These are phyloP conservation scores for Zygosaccharomyces lentus DNA, from an alignment of 805 yeast species.

Conservation along the genomic window DNA sequence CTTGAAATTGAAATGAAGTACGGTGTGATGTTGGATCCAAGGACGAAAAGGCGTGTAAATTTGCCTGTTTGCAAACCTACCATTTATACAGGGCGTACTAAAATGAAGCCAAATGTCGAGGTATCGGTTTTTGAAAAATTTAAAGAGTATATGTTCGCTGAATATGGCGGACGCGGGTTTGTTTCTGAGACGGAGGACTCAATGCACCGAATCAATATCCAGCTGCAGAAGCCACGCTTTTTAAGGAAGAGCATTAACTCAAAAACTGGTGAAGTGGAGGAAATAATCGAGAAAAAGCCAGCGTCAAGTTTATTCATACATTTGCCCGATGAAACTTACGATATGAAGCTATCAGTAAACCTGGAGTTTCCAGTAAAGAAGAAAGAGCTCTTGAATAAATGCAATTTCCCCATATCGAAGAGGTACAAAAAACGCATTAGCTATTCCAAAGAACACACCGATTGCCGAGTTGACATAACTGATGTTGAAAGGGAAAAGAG, in stretches of 20 bases:
- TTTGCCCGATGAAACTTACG: slow-evolving; percentile 67
- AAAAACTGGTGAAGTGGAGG: slow-evolving; percentile 53
- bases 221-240: slow-evolving; percentile 53
- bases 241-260: slow-evolving; percentile 60
- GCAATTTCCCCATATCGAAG: slow-evolving; percentile 46
- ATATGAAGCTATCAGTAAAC: slow-evolving; percentile 64
- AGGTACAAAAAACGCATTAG: slow-evolving; percentile 66
- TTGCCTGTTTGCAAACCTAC: slow-evolving; percentile 61
- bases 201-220: slow-evolving; percentile 48
- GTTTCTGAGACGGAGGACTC: slow-evolving; percentile 56
- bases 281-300: slow-evolving; percentile 62
- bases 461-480: slow-evolving; percentile 63
- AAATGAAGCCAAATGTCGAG: slow-evolving; percentile 58
- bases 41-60: slow-evolving; percentile 50
- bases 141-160: slow-evolving; percentile 39
- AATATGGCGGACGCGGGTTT: slow-evolving; percentile 36
- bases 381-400: slow-evolving; percentile 46
- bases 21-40: slow-evolving; percentile 60
- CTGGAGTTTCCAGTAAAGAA: slow-evolving; percentile 58
- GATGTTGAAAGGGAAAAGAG: slow-evolving; percentile 20
- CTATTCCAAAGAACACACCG: slow-evolving; percentile 57
- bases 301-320: slow-evolving; percentile 63
- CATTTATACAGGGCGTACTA: slow-evolving; percentile 49
- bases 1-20: slow-evolving; percentile 66
- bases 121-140: slow-evolving; percentile 52